These are phyloP conservation scores for Talaromyces sp. DNA, from an alignment of 2,329 filamentous ascomycete genomes.

Conservation along the genomic window DNA sequence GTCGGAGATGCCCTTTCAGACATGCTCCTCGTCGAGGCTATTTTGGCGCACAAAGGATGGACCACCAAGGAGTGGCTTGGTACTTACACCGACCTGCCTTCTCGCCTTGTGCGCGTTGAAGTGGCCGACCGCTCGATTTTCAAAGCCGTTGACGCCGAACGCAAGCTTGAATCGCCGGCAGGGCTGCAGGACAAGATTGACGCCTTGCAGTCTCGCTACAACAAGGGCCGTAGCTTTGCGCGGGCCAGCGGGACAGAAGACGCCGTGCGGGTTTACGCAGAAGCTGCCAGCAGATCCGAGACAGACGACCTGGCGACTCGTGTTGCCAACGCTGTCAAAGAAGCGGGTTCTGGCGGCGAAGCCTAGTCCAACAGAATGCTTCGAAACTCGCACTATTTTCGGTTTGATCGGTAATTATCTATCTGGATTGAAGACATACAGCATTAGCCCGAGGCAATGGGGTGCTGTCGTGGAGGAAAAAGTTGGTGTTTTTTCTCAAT, in stretches of 20 bases:
- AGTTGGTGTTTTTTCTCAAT: not conserved
- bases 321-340: conserved; percentile 70
- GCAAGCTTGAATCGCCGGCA: conserved; percentile 71
- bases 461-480: not conserved
- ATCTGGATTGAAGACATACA: not conserved
- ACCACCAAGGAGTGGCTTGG: conserved; percentile 82
- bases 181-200: conserved; percentile 85
- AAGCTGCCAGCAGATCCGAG: conserved; percentile 82
- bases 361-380: not conserved
- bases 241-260: conserved; percentile 94
- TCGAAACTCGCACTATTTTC: not conserved
- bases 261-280: conserved; percentile 90
- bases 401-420: not conserved
- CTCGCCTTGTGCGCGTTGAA: conserved; percentile 88
- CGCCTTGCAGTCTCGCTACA: conserved; percentile 81
- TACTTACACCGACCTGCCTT: conserved; percentile 91
- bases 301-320: conserved; percentile 85
- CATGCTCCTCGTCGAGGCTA: conserved; percentile 91
- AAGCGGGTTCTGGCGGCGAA: conserved; percentile 36
- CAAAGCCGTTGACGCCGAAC: conserved; percentile 86
- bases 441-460: not conserved
- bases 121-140: conserved; percentile 80
- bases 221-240: conserved; percentile 82
- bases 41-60: conserved; percentile 93
- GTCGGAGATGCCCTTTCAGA: conserved; percentile 95